A percentile compares a stretch with the other conserved stretches of the same genome.
Evolutionary conservation across 352 stramenopile genomes (phyloP).

Genomic region (Phytophthora constricta): DNA sequence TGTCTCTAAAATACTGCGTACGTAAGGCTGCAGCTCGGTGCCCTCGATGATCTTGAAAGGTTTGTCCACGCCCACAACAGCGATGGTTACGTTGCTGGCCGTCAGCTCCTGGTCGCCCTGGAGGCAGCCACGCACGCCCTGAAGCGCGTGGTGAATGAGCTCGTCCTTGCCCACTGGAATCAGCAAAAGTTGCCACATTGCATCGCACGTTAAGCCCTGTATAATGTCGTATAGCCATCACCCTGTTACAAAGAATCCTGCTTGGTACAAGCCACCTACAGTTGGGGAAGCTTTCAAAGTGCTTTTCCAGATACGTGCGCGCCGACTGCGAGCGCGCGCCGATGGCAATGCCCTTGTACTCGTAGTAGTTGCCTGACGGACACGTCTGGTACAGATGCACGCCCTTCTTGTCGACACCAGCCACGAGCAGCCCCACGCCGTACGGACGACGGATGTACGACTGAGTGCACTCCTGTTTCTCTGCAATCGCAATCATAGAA

Average conservation of each 20-base stretch:
- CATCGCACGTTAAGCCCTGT: too few relatives aligned
- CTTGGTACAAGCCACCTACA: constrained; percentile 55
- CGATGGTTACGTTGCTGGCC: constrained; percentile 92
- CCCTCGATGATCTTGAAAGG: constrained; percentile 95
- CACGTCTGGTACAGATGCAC: constrained; percentile 99
- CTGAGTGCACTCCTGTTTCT: constrained; percentile 99
- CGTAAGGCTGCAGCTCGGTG: constrained; percentile 93
- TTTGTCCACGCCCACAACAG: constrained; percentile 94
- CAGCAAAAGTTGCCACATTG: constrained; percentile 6
- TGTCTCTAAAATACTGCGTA: too few relatives aligned
- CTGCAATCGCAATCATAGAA: too few relatives aligned
- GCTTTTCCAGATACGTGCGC: constrained; percentile 99
- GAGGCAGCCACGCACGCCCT: constrained; percentile 96
- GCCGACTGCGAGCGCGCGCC: constrained; percentile 96
- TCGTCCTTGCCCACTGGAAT: constrained; percentile 91
- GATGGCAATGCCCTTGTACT: constrained; percentile 99
- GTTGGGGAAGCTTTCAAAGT: constrained; percentile 94
- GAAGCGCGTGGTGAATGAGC: constrained; percentile 98
- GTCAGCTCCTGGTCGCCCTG: constrained; percentile 96
- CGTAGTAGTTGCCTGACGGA: constrained; percentile 98
- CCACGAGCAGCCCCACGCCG: constrained; percentile 97
- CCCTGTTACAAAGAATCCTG: not conserved
- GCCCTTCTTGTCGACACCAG: constrained; percentile 92
- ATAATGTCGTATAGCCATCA: too few relatives aligned
- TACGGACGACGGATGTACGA: constrained; percentile 99